These are phyloP conservation scores for Fremontodendron californicum DNA, from an alignment of 345 rosid species.

Conservation along the genomic window DNA sequence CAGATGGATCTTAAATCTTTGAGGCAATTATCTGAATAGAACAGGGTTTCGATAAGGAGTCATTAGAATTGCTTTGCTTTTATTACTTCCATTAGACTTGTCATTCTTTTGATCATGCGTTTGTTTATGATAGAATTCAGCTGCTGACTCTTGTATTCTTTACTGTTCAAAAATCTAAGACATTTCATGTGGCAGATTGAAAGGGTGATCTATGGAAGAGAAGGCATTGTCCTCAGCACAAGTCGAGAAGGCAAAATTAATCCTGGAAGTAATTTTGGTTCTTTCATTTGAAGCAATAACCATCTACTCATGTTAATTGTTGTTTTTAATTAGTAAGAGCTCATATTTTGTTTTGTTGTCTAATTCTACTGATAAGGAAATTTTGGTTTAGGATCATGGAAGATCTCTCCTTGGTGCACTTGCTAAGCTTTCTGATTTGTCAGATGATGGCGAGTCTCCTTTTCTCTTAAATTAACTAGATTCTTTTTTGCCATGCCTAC, in stretches of 20 bases:
- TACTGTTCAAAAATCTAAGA: too few species aligned
- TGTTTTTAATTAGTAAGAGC: slow-evolving; percentile 12
- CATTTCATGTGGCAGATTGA: slow-evolving; percentile 19
- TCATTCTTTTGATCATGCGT: background rate
- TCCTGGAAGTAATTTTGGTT: slow-evolving; percentile 22
- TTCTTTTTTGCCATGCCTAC: background rate
- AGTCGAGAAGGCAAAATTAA: slow-evolving; percentile 23
- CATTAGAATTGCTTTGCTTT: background rate
- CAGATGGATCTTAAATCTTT: too few species aligned
- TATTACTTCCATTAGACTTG: background rate
- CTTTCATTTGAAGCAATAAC: background rate
- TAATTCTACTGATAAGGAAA: background rate
- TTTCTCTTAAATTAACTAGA: background rate
- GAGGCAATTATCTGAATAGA: background rate
- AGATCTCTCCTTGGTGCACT: slow-evolving; percentile 23
- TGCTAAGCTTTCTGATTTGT: slow-evolving; percentile 19
- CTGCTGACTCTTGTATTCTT: background rate
- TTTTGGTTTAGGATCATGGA: slow-evolving; percentile 30
- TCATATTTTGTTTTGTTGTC: slow-evolving; percentile 3
- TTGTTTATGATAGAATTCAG: background rate
- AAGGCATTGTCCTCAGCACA: slow-evolving; percentile 12
- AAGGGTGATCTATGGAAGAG: slow-evolving; percentile 14
- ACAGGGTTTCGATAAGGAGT: background rate
- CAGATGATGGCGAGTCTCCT: slow-evolving; percentile 19
- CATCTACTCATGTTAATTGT: background rate